Base-by-base conservation (phyloP, 2,329 filamentous ascomycete species). In the Endothia cerciana region DNA sequence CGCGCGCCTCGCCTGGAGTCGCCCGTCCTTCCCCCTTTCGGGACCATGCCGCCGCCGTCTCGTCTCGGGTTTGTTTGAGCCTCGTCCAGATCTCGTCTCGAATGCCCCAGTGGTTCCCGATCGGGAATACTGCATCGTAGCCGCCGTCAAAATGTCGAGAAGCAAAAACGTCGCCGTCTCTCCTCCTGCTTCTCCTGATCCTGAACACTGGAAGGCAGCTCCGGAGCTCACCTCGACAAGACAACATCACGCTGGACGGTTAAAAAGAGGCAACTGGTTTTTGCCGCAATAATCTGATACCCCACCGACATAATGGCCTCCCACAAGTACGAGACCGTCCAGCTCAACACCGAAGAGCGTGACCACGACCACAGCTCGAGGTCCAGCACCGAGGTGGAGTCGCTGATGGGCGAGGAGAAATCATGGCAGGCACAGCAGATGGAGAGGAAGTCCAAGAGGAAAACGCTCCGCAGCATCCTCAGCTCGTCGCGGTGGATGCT, bases 381-480 rank as follows among this genome's bases (percentile, higher is more conserved):
- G 53, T 67, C 65, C 72, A 81, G 78, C 63, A 79, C 80, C 68
- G 78, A 80, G 28, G 74, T 73, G 64, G 78, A 78, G 64, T 79
- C 78, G 5, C 70, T 81, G 60, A 78, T 80, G 71, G 76, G 75
- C 61, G 76, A 77, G 33, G 76, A 75, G 65, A 77, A 79, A 71
- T 72, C 74, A 49, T 75, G 74, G 72, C 71, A 74, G 40, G 70
- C 73, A 47, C 70, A 73, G 53, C 70, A 75, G 60, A 68, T 72
- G 40, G 72, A 72, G 65, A 65, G 68, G 57, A 71, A 70, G 22
- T 65, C 63, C 8, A 69, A 68, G 45, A 69, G 67, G 58, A 71
- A 71, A 38, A 71, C 66, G 62, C 71, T 68, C 13, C 66, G 66
- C 60, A 69, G 65, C 62, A 64, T 75, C n/a, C 65, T 78, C 51